A percentile compares a stretch with the other conserved stretches of the same genome.
Evolutionary conservation across 306 rosid genomes (phyloP).

Genomic region (Biancaea sappan): DNA sequence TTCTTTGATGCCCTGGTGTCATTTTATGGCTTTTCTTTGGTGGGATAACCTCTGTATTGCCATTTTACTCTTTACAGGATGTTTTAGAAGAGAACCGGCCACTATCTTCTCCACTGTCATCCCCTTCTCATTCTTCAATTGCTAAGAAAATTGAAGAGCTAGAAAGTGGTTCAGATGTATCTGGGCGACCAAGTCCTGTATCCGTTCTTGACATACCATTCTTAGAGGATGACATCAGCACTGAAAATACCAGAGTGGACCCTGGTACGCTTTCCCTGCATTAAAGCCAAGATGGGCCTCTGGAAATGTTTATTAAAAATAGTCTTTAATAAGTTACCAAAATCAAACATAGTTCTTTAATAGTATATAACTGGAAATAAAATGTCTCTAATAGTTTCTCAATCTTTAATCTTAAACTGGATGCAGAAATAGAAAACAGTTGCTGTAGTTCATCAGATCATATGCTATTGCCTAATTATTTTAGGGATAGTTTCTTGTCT

Average conservation of each 20-base stretch:
- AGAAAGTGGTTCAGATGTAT: conserved; percentile 48
- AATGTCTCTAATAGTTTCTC: background rate
- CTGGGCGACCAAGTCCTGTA: conserved; percentile 85
- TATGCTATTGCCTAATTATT: background rate
- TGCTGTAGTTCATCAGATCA: background rate
- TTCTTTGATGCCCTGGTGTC: background rate
- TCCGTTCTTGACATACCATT: conserved; percentile 81
- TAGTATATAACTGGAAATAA: background rate
- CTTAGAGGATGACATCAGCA: conserved; percentile 68
- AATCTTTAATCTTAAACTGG: background rate
- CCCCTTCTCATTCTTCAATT: conserved; percentile 54
- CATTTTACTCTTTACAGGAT: conserved; percentile 51
- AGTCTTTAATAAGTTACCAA: background rate
- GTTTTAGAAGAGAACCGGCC: conserved; percentile 46
- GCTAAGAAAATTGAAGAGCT: conserved; percentile 48
- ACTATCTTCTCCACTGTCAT: conserved; percentile 49
- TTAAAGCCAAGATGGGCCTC: background rate
- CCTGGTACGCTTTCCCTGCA: conserved; percentile 50
- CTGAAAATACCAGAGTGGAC: conserved; percentile 44
- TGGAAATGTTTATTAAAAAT: conserved; percentile 15
- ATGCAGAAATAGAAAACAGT: background rate
- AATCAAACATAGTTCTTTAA: background rate
- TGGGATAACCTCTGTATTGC: background rate
- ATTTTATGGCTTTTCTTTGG: background rate
- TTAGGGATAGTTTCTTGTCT: no score